phyloP scores from a whole-genome alignment of 176 grass and related monocot genomes.

The Paspalum notatum region DNA sequence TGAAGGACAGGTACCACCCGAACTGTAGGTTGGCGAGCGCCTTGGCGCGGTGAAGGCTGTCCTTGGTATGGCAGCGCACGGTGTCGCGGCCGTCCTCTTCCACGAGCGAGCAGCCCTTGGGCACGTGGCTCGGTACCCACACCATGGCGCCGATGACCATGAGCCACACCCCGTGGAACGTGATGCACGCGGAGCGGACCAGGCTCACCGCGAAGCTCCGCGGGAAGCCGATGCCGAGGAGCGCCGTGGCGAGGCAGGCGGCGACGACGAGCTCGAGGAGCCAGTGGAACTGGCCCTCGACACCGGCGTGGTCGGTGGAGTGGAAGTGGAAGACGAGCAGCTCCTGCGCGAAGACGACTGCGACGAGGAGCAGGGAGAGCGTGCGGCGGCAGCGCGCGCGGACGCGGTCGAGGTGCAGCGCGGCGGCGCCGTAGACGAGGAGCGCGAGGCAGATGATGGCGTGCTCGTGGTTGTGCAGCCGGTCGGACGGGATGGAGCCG shows the following conservation, averaged over 20 bases:
- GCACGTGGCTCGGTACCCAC: conserved; percentile 56
- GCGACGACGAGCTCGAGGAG: conserved; percentile 66
- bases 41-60: conserved; percentile 60
- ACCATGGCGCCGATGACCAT: conserved; percentile 66
- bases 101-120: conserved; percentile 59
- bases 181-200: conserved; percentile 58
- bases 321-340: conserved; percentile 72
- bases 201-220: conserved; percentile 62
- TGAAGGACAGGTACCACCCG: conserved; percentile 63
- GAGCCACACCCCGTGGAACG: conserved; percentile 75
- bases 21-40: conserved; percentile 75
- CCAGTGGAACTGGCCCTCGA: conserved; percentile 86
- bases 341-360: conserved; percentile 62
- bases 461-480: conserved; percentile 80
- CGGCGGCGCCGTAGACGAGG: conserved; percentile 51
- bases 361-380: conserved; percentile 49
- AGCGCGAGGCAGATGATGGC: conserved; percentile 59
- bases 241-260: conserved; percentile 52
- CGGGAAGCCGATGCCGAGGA: conserved; percentile 55
- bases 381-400: conserved; percentile 4
- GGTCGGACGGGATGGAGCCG: conserved; percentile 61
- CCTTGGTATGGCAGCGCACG: conserved; percentile 50
- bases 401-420: conserved; percentile 62
- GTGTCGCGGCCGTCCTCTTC: conserved; percentile 60
- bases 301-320: conserved; percentile 66